Percentiles rank a stretch among this genome's conserved stretches.
Conservation (phyloP, 148 eudicot species). For the Rhododendron mucronatum region DNA sequence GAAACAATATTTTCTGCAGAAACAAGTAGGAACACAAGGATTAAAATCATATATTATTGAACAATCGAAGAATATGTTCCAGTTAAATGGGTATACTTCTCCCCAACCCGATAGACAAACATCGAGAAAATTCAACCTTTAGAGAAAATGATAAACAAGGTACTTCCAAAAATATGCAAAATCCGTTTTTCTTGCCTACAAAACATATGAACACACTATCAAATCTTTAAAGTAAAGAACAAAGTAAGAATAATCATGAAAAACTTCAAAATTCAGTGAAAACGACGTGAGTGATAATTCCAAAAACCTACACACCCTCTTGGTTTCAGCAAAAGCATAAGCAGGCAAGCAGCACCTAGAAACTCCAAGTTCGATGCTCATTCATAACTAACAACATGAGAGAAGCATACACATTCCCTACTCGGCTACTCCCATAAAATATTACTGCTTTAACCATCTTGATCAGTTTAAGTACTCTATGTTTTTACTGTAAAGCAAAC, state of each 20-base stretch:
- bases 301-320: not conserved
- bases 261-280: not conserved
- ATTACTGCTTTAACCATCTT: not conserved
- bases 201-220: not conserved
- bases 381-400: not conserved
- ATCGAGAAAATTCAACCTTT: not conserved
- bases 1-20: not conserved
- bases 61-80: not conserved
- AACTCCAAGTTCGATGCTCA: not conserved
- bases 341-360: not conserved
- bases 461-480: not conserved
- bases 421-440: not conserved
- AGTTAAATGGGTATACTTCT: not conserved
- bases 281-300: not conserved
- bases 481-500: not conserved
- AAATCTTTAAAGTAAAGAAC: not conserved
- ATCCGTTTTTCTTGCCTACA: not conserved
- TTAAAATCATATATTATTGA: not conserved
- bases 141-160: not conserved
- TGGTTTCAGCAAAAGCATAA: not conserved
- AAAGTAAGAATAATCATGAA: not conserved
- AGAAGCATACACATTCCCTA: not conserved
- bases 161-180: not conserved
- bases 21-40: not conserved
- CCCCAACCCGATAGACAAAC: not conserved